These are phyloP conservation scores for Aquilaria malaccensis DNA, from an alignment of 345 rosid species.

Conservation along the genomic window DNA sequence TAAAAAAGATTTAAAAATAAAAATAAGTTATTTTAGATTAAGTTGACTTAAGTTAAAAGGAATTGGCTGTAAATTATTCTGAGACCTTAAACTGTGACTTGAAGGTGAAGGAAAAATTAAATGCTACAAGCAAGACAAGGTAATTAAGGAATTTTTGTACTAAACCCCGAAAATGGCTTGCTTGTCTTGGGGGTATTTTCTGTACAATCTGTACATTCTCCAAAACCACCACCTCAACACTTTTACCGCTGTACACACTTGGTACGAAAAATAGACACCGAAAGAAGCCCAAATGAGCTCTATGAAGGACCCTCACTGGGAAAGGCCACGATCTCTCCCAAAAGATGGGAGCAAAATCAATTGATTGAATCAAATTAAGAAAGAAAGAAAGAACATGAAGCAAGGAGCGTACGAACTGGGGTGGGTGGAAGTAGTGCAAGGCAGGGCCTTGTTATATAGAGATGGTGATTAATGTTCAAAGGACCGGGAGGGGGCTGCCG, in stretches of 20 bases:
- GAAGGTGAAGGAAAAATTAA: too few relatives aligned
- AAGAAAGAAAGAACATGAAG: not conserved
- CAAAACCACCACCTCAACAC: constrained; percentile 51
- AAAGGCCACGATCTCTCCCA: constrained; percentile 4
- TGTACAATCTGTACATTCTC: constrained; percentile 60
- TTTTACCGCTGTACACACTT: constrained; percentile 23
- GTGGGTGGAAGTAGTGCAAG: constrained; percentile 1
- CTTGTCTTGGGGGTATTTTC: constrained; percentile 23
- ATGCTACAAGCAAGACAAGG: too few relatives aligned
- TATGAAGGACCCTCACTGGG: constrained; percentile 51
- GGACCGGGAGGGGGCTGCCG: constrained; percentile 7
- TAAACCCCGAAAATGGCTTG: constrained; percentile 56
- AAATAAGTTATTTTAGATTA: too few relatives aligned
- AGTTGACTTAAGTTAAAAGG: too few relatives aligned
- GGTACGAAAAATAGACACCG: constrained; percentile 23
- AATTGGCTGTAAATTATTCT: too few relatives aligned
- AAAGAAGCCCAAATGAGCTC: constrained; percentile 38
- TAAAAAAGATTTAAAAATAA: not conserved
- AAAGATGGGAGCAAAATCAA: not conserved
- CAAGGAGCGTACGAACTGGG: not conserved
- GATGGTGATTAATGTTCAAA: not conserved
- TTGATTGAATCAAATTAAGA: not conserved
- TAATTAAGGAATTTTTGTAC: too few relatives aligned
- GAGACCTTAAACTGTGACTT: too few relatives aligned
- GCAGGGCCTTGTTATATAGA: constrained; percentile 5